These are phyloP conservation scores for Flaveria linearis DNA, from an alignment of 129 eudicot genomes.

Conservation along the genomic window DNA sequence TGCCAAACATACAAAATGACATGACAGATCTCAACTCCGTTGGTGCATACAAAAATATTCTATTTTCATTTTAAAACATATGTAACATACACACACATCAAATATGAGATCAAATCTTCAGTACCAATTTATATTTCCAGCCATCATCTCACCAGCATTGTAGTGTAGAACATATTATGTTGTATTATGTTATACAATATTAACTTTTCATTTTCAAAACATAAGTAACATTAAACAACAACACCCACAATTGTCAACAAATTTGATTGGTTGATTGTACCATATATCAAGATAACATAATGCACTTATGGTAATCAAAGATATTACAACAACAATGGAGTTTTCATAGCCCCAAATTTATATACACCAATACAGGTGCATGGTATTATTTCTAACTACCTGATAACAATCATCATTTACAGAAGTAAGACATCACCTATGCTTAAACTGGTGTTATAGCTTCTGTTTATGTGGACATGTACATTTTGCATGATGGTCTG, in stretches of 20 bases:
- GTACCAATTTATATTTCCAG: too few relatives aligned
- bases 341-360: constrained; percentile 27
- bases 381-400: constrained; percentile 20
- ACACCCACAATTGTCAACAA: not conserved
- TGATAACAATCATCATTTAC: constrained; percentile 27
- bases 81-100: too few relatives aligned
- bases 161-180: not conserved
- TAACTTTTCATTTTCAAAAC: not conserved
- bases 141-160: too few relatives aligned
- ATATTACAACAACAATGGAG: constrained; percentile 37
- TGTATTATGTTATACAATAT: not conserved
- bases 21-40: too few relatives aligned
- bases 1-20: too few relatives aligned
- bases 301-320: not conserved
- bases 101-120: too few relatives aligned
- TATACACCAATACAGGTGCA: constrained; percentile 33
- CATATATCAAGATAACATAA: not conserved
- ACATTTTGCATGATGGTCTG: constrained; percentile 56
- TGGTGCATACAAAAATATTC: too few relatives aligned
- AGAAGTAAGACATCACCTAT: constrained; percentile 37
- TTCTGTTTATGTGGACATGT: constrained; percentile 53
- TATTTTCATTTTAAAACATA: too few relatives aligned
- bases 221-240: not conserved
- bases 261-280: not conserved
- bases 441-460: constrained; percentile 25